Conservation (phyloP, 352 stramenopile species). For the Hyaloperonospora brassicae region DNA sequence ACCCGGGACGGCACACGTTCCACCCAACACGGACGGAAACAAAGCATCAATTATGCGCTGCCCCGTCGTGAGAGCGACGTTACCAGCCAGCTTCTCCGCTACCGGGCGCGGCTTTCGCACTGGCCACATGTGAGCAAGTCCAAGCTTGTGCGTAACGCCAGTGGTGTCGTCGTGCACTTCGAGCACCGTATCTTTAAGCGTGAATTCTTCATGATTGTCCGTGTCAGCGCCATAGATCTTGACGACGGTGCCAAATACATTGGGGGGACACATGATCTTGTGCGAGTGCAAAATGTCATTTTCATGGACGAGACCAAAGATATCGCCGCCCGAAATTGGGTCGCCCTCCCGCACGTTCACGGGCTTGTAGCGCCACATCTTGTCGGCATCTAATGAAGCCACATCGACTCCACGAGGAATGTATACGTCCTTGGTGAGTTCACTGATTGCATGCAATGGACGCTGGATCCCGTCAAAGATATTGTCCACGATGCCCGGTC, state of each 20-base stretch:
- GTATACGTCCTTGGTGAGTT: conserved; percentile 93
- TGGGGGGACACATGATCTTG: conserved; percentile 99
- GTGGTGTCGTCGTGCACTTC: conserved; percentile 97
- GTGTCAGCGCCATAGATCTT: conserved; percentile 96
- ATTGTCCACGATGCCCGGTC: conserved; percentile 99
- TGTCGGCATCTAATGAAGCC: conserved; percentile 88
- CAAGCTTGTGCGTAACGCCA: conserved; percentile 92
- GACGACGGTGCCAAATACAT: conserved; percentile 97
- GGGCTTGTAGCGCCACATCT: conserved; percentile 93
- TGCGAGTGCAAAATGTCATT: conserved; percentile 98
- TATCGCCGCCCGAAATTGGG: conserved; percentile 94
- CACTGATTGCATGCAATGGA: conserved; percentile 95
- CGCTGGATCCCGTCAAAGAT: conserved; percentile 99
- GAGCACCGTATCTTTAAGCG: conserved; percentile 95
- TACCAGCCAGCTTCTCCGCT: conserved; percentile 96
- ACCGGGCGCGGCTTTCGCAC: conserved; percentile 96
- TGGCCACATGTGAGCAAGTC: conserved; percentile 96
- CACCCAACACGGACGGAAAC: conserved; percentile 98
- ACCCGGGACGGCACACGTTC: conserved; percentile 97
- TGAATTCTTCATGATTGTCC: conserved; percentile 95
- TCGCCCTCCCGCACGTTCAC: conserved; percentile 91
- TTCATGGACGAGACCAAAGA: conserved; percentile 97
- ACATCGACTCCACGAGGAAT: conserved; percentile 96
- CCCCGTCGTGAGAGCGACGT: conserved; percentile 95
- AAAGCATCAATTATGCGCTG: conserved; percentile 98